Evolutionary conservation across 306 rosid genomes (phyloP), one percentile per base, ranked within the genome.

Genomic region (Geum urbanum): DNA sequence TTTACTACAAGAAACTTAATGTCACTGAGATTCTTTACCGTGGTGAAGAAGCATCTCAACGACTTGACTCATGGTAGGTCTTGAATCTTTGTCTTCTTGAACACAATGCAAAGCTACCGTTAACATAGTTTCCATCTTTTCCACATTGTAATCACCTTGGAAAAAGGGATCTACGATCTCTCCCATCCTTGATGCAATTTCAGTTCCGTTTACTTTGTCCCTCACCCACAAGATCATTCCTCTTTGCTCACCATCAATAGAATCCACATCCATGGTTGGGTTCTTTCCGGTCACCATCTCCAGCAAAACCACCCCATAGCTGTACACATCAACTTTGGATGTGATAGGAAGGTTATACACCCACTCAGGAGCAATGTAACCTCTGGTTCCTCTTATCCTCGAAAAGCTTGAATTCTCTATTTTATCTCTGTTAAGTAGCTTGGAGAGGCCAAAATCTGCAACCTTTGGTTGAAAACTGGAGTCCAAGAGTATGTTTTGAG

Each of bases 331-430:
- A 10, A 85, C 88, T 74, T 86, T 89, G 39, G 96, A 74, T 9
- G 92, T 86, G 4, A 89, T 83, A 10, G 86, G 83, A 22, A 58
- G 71, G 43, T 84, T 86, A 4, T 67, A 79, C 18, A 89, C 61
- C 96, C 90, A 86, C 72, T 89, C 96, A 0, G 90, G 90, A 10
- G 96, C 92, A 81, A 89, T 86, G 52, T 86, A 86, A 0, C 96
- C 92, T 76, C 89, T 78, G 4, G 91, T 88, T 39, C 95, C 91
- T 46, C 92, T 51, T 44, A 81, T 83, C 53, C 71, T 75, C 0
- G 89, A 87, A 53, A 86, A 80, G 22, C 58, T 69, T 6, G 78
- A 69, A 48, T 65, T 60, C 11, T 41, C 27, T 4, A 71, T 76
- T 37, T 79, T 83, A 14, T 63, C 81, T 70, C 89, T 82, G 16